Percentiles rank a stretch among this genome's conserved stretches.
These are phyloP conservation scores for Neocallimastix lanati DNA, from an alignment of 192 early-diverging fungal genomes.

Conservation along the genomic window DNA sequence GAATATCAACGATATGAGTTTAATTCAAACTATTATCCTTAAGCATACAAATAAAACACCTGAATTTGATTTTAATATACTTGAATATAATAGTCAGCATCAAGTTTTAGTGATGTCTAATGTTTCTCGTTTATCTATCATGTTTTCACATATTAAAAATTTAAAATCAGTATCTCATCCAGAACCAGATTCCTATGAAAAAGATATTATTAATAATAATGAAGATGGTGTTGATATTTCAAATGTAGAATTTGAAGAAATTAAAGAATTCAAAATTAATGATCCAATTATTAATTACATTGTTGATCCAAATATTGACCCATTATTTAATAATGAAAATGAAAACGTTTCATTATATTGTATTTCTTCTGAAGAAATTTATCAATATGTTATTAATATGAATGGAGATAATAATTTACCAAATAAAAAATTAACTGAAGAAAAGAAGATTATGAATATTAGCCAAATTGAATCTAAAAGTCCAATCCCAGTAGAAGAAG, in stretches of 20 bases:
- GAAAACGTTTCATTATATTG: background rate
- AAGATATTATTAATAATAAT: background rate
- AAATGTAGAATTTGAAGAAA: background rate
- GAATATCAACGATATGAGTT: background rate
- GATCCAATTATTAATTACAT: background rate
- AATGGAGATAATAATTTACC: background rate
- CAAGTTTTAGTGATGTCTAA: background rate
- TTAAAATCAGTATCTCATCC: background rate
- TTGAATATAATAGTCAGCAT: background rate
- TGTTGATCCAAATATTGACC: background rate
- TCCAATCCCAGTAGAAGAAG: background rate
- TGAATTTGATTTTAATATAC: background rate
- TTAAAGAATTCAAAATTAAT: background rate
- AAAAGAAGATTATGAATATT: background rate
- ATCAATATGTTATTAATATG: background rate
- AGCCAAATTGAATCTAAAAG: background rate
- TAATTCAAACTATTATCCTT: background rate
- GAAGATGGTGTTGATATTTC: background rate
- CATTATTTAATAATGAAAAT: background rate
- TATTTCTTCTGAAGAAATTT: background rate
- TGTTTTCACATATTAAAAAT: background rate
- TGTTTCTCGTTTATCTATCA: background rate
- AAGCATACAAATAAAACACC: background rate
- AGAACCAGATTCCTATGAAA: background rate
- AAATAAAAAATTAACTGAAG: background rate